Evolutionary conservation across 768 basidiomycete genomes (phyloP), one percentile per base, ranked within the genome.

Genomic region (Suillus tomentosus): DNA sequence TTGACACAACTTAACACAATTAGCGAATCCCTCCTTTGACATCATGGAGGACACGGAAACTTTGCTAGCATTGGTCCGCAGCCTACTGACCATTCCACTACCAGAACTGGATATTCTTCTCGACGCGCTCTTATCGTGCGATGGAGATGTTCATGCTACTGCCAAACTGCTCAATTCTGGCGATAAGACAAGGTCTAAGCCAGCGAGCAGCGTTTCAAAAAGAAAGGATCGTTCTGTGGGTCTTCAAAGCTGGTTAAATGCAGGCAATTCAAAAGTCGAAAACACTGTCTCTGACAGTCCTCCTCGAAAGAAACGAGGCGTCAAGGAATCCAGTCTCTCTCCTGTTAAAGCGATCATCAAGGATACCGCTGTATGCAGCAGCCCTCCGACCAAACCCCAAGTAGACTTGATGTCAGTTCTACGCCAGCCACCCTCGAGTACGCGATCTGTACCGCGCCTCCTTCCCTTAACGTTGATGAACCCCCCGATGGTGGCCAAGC

Each of bases 41-140:
- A 47, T 51, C 24, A 77, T 77, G 75, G 67, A 60, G 8, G 89
- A 91, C 74, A 93, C 89, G 0, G 91, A 93, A 37, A 85, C 79
- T 8, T 79, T 92, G 40, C 78, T 93, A 50, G 89, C 85, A 11
- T 77, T 91, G 63, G 84, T 91, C n/a, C 76, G 79, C 17, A 91
- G 89, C 71, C 76, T 90, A 15, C 73, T 91, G 17, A 63, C 69
- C 57, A 62, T 60, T 31, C 72, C 72, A 61, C 65, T 67, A 15
- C 74, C 79, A 4, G 73, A 78, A 39, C 79, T 81, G 50, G 74
- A 76, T 24, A 68, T 72, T 8, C 80, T 92, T 0, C 77, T 93
- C 5, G 84, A 91, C 51, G 81, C 87, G 2, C 80, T 93, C 10
- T 77, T 87, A 15, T 72, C 80, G 60, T 80, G 76, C 54, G 76